A percentile compares a stretch with the other conserved stretches of the same genome.
These are phyloP conservation scores for Mucor indicus DNA, from an alignment of 371 early-diverging fungal genomes.

Conservation along the genomic window DNA sequence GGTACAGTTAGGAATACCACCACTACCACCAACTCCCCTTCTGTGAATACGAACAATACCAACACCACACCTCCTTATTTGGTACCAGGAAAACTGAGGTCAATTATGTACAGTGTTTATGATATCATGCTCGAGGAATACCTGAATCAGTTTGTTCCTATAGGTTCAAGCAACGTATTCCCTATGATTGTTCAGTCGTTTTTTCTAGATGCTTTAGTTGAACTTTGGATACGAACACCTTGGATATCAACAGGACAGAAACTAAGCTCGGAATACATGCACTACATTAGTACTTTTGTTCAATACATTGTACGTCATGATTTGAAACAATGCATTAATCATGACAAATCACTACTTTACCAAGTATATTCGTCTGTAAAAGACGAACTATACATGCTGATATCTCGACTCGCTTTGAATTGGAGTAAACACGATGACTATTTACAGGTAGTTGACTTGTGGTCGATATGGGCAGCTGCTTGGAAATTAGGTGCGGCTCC, in stretches of 20 bases:
- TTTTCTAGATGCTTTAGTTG: constrained; percentile 27
- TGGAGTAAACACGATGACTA: constrained; percentile 31
- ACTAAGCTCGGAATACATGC: constrained; percentile 15
- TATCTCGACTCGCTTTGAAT: constrained; percentile 32
- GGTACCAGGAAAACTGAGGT: constrained; percentile 10
- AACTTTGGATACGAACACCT: constrained; percentile 33
- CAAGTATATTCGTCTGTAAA: constrained; percentile 10
- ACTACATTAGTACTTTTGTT: constrained; percentile 21
- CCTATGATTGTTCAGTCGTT: constrained; percentile 14
- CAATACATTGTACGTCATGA: constrained; percentile 27
- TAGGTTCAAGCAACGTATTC: neutral
- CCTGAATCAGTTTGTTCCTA: constrained; percentile 12
- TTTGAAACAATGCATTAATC: constrained; percentile 10
- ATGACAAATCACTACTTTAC: neutral
- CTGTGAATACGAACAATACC: neutral
- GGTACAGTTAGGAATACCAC: neutral
- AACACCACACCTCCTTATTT: neutral
- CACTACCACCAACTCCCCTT: neutral
- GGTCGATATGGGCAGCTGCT: constrained; percentile 35
- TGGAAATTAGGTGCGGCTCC: constrained; percentile 23
- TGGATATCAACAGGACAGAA: constrained; percentile 23
- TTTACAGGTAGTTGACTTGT: constrained; percentile 24
- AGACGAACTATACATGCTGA: constrained; percentile 25
- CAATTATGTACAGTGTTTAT: constrained; percentile 19
- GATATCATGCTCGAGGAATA: constrained; percentile 20